Evolutionary conservation across 495 filamentous ascomycete species (phyloP).

Genomic region (Trichoderma gamsii): DNA sequence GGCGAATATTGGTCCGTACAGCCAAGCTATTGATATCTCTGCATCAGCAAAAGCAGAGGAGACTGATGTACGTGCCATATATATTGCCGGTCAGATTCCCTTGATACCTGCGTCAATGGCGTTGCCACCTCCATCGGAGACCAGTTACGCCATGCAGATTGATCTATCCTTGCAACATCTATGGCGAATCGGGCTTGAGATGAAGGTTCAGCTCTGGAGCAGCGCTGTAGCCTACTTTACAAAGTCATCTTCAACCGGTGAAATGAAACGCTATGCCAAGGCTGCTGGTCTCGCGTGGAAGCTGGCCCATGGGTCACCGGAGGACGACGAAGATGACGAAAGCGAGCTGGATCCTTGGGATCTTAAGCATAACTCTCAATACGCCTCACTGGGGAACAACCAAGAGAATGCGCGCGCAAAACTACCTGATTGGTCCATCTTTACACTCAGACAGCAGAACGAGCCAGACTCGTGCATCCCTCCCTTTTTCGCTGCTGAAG

Average conservation of each 20-base stretch:
- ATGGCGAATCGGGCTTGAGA: slow-evolving; percentile 71
- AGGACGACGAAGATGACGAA: slow-evolving; percentile 26
- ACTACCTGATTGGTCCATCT: slow-evolving; percentile 32
- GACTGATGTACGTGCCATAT: slow-evolving; percentile 24
- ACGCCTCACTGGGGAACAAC: slow-evolving; percentile 26
- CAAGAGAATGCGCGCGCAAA: slow-evolving; percentile 19
- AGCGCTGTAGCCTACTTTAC: slow-evolving; percentile 68
- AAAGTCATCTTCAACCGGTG: background rate
- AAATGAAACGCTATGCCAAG: slow-evolving; percentile 17
- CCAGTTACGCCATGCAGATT: slow-evolving; percentile 27
- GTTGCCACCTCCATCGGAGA: slow-evolving; percentile 26
- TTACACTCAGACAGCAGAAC: slow-evolving; percentile 25
- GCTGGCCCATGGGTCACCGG: slow-evolving; percentile 27
- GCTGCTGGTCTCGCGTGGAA: slow-evolving; percentile 32
- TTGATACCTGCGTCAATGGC: slow-evolving; percentile 77
- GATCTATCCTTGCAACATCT: slow-evolving; percentile 78
- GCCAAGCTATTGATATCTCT: slow-evolving; percentile 71
- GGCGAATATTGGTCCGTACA: slow-evolving; percentile 96
- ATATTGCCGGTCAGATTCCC: slow-evolving; percentile 85
- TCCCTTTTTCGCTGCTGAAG: slow-evolving; percentile 66
- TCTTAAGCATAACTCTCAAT: slow-evolving; percentile 47
- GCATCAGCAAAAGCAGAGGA: slow-evolving; percentile 24
- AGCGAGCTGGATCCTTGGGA: slow-evolving; percentile 69
- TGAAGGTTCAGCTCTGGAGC: slow-evolving; percentile 66
- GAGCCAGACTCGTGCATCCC: slow-evolving; percentile 33